Conservation (phyloP, 805 yeast species). For the Kregervanrija delftensis region DNA sequence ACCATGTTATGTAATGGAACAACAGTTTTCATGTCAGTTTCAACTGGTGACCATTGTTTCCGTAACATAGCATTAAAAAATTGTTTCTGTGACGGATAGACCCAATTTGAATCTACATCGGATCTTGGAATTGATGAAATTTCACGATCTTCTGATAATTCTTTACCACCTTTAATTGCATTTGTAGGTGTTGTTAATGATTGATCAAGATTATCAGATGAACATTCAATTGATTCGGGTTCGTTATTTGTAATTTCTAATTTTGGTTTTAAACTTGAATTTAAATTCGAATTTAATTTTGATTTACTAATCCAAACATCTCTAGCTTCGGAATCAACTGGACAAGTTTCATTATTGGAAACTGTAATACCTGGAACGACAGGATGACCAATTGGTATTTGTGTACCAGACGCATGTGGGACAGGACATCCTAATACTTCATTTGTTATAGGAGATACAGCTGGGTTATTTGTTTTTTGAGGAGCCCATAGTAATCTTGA, state of each 20-base stretch:
- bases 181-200: conserved; percentile 20
- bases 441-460: not conserved
- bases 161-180: conserved; percentile 24
- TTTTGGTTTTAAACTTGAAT: too few relatives aligned
- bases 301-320: conserved; percentile 26
- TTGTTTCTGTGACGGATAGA: conserved; percentile 93
- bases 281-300: too few relatives aligned
- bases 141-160: conserved; percentile 67
- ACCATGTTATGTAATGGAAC: conserved; percentile 94
- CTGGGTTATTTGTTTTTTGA: not conserved
- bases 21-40: conserved; percentile 77
- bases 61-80: conserved; percentile 91
- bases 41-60: conserved; percentile 80
- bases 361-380: conserved; percentile 6
- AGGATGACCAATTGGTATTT: conserved; percentile 18
- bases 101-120: conserved; percentile 66
- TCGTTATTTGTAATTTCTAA: conserved; percentile 1
- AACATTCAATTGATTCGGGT: conserved; percentile 39
- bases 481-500: conserved; percentile 16
- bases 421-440: conserved; percentile 5
- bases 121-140: conserved; percentile 81
- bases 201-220: conserved; percentile 37
- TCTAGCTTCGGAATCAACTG: conserved; percentile 34
- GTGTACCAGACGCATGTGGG: conserved; percentile 9
- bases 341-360: conserved; percentile 20